Conservation (phyloP, 352 stramenopile genomes). For the Blastocystis hominis region DNA sequence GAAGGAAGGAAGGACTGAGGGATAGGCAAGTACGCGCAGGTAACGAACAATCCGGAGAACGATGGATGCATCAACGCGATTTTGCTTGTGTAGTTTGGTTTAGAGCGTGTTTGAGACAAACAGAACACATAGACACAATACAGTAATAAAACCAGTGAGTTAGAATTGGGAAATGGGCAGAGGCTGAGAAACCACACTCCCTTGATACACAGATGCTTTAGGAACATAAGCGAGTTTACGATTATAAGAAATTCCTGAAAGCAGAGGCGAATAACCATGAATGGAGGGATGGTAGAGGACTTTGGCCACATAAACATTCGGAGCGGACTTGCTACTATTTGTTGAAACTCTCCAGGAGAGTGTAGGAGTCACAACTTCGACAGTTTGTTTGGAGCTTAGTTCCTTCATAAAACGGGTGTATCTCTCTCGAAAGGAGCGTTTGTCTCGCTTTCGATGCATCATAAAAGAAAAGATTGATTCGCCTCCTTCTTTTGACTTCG, state of each 20-base stretch:
- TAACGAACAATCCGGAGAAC: slow-evolving; percentile 99
- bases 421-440: not conserved
- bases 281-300: not conserved
- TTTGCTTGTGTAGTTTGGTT: slow-evolving; percentile 81
- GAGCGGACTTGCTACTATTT: not conserved
- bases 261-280: not conserved
- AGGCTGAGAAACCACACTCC: not conserved
- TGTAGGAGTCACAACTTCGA: not conserved
- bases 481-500: not conserved
- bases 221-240: not conserved
- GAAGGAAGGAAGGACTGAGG: not conserved
- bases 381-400: not conserved
- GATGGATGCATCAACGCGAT: slow-evolving; percentile 98
- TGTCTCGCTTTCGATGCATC: not conserved
- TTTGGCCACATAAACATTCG: not conserved
- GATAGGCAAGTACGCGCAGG: slow-evolving; percentile 81
- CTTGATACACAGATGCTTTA: not conserved
- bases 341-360: not conserved
- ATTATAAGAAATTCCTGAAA: not conserved
- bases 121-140: not conserved
- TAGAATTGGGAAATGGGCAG: not conserved
- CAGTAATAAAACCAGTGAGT: no score
- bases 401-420: not conserved
- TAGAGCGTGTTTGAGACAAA: not conserved
- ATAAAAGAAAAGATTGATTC: not conserved